A percentile compares a stretch with the other conserved stretches of the same genome.
Evolutionary conservation across 2,329 filamentous ascomycete genomes (phyloP).

Genomic region (Colletotrichum euphorbiae): DNA sequence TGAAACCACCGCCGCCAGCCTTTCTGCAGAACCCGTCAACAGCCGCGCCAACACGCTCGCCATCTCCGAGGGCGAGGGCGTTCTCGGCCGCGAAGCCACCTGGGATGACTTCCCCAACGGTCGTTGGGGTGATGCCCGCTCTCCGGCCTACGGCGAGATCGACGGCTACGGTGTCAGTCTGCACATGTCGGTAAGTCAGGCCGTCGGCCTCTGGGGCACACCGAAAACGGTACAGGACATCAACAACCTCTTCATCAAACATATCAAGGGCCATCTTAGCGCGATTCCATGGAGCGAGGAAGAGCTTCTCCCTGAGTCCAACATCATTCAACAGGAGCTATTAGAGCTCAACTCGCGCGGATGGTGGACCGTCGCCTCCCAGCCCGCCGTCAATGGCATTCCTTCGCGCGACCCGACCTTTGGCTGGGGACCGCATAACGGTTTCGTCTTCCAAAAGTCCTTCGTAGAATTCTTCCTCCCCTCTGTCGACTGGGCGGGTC

Average conservation of each 20-base stretch:
- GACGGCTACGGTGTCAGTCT: constrained; percentile 98
- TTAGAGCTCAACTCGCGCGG: constrained; percentile 81
- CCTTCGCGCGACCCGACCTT: constrained; percentile 82
- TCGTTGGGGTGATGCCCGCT: constrained; percentile 92
- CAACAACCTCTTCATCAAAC: constrained; percentile 81
- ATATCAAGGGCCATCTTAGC: constrained; percentile 81
- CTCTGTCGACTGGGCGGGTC: constrained; percentile 73
- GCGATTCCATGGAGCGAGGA: constrained; percentile 97
- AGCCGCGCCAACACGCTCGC: constrained; percentile 86
- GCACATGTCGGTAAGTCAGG: constrained; percentile 88
- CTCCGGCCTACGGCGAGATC: constrained; percentile 94
- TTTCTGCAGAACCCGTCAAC: constrained; percentile 76
- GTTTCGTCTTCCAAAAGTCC: constrained; percentile 97
- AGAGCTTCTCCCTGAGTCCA: constrained; percentile 84
- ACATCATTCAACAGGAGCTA: constrained; percentile 81
- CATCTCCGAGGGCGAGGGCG: constrained; percentile 93
- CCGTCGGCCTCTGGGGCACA: constrained; percentile 85
- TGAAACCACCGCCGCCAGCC: constrained; percentile 81
- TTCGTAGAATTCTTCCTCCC: constrained; percentile 98
- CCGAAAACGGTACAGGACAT: constrained; percentile 79
- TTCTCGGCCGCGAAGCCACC: constrained; percentile 91
- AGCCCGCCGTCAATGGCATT: constrained; percentile 91
- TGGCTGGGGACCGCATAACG: constrained; percentile 92
- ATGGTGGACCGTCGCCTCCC: constrained; percentile 97
- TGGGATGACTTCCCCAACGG: constrained; percentile 99